Evolutionary conservation across 805 yeast species (phyloP), one percentile per base, ranked within the genome.

Genomic region (Suhomyces sp.): DNA sequence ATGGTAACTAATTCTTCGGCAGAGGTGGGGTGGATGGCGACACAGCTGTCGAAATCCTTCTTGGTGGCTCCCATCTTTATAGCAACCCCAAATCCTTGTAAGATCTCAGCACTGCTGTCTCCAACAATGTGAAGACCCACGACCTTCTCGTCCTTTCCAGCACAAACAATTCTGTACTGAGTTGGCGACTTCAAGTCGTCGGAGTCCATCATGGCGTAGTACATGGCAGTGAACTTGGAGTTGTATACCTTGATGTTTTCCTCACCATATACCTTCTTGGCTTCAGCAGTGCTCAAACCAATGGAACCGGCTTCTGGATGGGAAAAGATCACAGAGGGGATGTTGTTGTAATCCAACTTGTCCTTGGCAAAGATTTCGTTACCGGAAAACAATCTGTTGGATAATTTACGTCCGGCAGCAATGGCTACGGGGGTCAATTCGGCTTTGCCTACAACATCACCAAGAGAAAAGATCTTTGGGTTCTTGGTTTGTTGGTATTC

Each of bases 61-160:
- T 94, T 94, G 36, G 99, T 94, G 42, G 99, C 99, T 33, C 99
- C 99, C 99, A 94, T 94, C 76, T 92, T 92, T 58, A 94, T 77
- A 48, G 99, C 99, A 51, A 92, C 99, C 54, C 98, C 99, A 65
- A 94, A 94, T 38, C 99, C 99, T 79, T 94, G 99, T 63, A 94
- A 80, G 54, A 94, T 92, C 73, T 94, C 99, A 31, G 96, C 84
- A 49, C 94, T 84, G 7, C 83, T 73, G 65, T 92, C 98, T 56
- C 99, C 99, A 60, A 92, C 88, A 52, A 94, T 73, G 71, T 94
- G 99, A 60, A 94, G 75, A 27, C 99, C 99, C 56, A 94, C 96
- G 52, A 94, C 97, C 73, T 90, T 92, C 72, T 94, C 98, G 42
- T 89, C 85, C 46, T 80, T 73, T 15, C 97, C 96, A 33, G 85